A percentile compares a stretch with the other conserved stretches of the same genome.
phyloP scores from a whole-genome alignment of 768 basidiomycete species.

The Daedaleopsis sinensis region DNA sequence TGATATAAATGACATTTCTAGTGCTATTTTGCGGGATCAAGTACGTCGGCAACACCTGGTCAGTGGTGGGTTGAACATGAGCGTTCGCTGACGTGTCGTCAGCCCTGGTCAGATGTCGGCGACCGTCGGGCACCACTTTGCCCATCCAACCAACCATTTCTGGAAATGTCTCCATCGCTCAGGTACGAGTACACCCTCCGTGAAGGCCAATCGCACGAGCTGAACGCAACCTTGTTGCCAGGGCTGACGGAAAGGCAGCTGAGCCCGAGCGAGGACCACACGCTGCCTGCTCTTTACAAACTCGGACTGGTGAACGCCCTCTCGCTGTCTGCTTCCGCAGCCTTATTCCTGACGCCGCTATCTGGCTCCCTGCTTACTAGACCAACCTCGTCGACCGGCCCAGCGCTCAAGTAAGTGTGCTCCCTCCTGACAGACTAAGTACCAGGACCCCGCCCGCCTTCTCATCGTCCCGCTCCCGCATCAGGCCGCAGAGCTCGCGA shows the following conservation, averaged over 20 bases:
- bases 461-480: not conserved
- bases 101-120: constrained; percentile 76
- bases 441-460: constrained; percentile 6
- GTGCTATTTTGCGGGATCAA: constrained; percentile 89
- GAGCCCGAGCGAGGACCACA: constrained; percentile 59
- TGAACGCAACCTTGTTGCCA: constrained; percentile 25
- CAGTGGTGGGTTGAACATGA: no score
- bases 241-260: constrained; percentile 61
- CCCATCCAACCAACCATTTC: constrained; percentile 81
- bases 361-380: constrained; percentile 39
- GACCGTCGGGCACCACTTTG: constrained; percentile 75
- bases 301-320: constrained; percentile 48
- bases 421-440: not conserved
- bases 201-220: not conserved
- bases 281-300: constrained; percentile 57
- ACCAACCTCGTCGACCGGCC: constrained; percentile 78
- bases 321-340: no score
- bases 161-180: constrained; percentile 73
- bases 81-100: not conserved
- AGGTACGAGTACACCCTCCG: constrained; percentile 39
- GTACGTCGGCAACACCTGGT: constrained; percentile 45
- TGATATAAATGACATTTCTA: constrained; percentile 28
- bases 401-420: constrained; percentile 54
- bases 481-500: constrained; percentile 53
- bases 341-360: no score